Evolutionary conservation across 1,139 yeast species (phyloP).

Genomic region (Ogataea hybrid): DNA sequence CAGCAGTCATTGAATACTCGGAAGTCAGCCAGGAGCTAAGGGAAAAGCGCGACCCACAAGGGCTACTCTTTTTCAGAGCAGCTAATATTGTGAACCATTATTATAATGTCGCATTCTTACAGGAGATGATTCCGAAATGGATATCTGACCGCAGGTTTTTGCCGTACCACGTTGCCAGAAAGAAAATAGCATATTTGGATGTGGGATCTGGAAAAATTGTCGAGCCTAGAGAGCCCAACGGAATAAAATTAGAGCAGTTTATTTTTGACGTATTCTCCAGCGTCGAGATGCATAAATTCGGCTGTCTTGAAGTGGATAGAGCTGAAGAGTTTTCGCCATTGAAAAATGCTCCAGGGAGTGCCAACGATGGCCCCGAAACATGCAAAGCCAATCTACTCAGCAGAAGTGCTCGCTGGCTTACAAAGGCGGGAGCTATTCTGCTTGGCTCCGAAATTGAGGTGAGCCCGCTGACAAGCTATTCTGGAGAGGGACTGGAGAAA

Average conservation of each 20-base stretch:
- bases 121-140: conserved; percentile 65
- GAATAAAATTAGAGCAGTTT: conserved; percentile 93
- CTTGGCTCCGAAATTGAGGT: conserved; percentile 62
- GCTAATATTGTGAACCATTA: conserved; percentile 98
- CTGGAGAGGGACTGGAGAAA: conserved; percentile 76
- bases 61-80: conserved; percentile 73
- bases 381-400: conserved; percentile 65
- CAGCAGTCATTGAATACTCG: conserved; percentile 93
- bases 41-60: conserved; percentile 52
- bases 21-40: conserved; percentile 81
- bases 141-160: conserved; percentile 58
- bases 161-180: conserved; percentile 92
- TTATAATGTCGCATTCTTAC: conserved; percentile 74
- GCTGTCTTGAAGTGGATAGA: conserved; percentile 90
- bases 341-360: conserved; percentile 84
- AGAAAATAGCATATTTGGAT: conserved; percentile 64
- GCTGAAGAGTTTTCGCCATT: conserved; percentile 87
- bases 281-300: conserved; percentile 71
- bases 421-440: conserved; percentile 37
- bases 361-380: conserved; percentile 81
- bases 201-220: conserved; percentile 42
- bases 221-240: conserved; percentile 77
- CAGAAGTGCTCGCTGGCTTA: conserved; percentile 79
- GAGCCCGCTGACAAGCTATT: conserved; percentile 68
- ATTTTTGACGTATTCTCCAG: conserved; percentile 94